Evolutionary conservation across 805 yeast species (phyloP).

Genomic region (Kazachstania psychrophila): DNA sequence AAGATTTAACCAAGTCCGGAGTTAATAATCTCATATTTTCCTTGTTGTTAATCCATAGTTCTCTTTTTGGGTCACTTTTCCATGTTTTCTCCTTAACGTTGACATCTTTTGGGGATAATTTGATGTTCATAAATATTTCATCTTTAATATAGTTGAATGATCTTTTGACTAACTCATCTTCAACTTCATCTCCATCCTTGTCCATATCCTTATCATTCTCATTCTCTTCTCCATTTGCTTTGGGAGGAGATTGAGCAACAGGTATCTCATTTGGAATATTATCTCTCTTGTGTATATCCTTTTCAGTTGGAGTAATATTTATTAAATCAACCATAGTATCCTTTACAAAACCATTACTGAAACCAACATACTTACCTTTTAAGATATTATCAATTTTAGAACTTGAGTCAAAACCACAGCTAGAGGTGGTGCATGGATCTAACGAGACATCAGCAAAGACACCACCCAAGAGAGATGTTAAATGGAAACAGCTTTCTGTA

Average conservation of each 20-base stretch:
- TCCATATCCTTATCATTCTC: background rate
- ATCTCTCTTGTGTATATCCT: background rate
- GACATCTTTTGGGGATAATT: conserved; percentile 7
- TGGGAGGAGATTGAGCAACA: too few relatives aligned
- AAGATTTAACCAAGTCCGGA: conserved; percentile 54
- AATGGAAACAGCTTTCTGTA: conserved; percentile 41
- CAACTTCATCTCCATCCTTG: conserved; percentile 4
- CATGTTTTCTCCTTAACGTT: conserved; percentile 10
- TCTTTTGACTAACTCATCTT: conserved; percentile 1
- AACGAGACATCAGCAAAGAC: conserved; percentile 6
- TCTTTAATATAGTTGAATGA: conserved; percentile 2
- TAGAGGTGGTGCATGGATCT: conserved; percentile 4
- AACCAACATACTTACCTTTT: conserved; percentile 15
- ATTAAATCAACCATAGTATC: background rate
- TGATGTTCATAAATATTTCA: conserved; percentile 5
- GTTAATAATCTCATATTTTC: conserved; percentile 37
- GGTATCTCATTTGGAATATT: background rate
- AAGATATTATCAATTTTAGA: conserved; percentile 16
- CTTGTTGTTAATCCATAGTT: conserved; percentile 28
- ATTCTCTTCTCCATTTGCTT: background rate
- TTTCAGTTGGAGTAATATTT: background rate
- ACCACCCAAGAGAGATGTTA: conserved; percentile 33
- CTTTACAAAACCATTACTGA: conserved; percentile 4
- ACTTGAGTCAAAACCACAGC: conserved; percentile 13
- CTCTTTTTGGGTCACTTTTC: conserved; percentile 25